Evolutionary conservation across 2,329 filamentous ascomycete species (phyloP).

Genomic region (Diaporthe sp.): DNA sequence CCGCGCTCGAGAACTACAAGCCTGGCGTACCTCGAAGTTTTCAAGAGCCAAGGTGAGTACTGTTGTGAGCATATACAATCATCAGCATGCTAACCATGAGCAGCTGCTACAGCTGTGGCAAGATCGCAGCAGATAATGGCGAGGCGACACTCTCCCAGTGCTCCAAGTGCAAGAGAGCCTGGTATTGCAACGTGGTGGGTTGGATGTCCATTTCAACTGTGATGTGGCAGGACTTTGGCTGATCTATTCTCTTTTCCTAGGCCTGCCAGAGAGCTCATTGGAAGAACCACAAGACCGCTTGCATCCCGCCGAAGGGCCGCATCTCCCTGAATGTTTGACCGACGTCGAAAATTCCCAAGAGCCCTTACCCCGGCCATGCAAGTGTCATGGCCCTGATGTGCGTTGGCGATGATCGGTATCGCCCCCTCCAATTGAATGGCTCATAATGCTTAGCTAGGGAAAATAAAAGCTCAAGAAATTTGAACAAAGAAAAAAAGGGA

Average conservation of each 20-base stretch:
- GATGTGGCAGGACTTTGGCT: not conserved
- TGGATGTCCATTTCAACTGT: not conserved
- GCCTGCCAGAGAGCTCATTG: slow-evolving; percentile 42
- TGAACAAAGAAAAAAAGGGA: rapidly evolving
- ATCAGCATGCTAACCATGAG: not conserved
- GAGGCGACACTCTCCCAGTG: slow-evolving; percentile 37
- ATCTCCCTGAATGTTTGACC: slow-evolving; percentile 28
- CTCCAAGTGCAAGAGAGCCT: slow-evolving; percentile 39
- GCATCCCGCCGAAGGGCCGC: not conserved
- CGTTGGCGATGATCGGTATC: too few relatives aligned
- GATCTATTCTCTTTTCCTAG: slow-evolving; percentile 18
- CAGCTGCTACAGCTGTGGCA: slow-evolving; percentile 46
- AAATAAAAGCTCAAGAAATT: not conserved
- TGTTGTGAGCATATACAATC: not conserved
- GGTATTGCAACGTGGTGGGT: slow-evolving; percentile 43
- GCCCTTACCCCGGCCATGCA: too few relatives aligned
- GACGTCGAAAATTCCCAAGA: not conserved
- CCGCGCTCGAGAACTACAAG: slow-evolving; percentile 44
- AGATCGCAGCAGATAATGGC: slow-evolving; percentile 39
- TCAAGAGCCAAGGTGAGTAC: slow-evolving; percentile 39
- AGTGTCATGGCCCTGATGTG: not conserved
- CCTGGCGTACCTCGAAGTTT: slow-evolving; percentile 42
- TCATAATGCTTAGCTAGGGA: not conserved
- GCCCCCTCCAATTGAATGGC: too few relatives aligned
- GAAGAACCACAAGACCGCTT: slow-evolving; percentile 37